Base-by-base conservation (phyloP, 495 filamentous ascomycete genomes). In the Xylaria longipes region DNA sequence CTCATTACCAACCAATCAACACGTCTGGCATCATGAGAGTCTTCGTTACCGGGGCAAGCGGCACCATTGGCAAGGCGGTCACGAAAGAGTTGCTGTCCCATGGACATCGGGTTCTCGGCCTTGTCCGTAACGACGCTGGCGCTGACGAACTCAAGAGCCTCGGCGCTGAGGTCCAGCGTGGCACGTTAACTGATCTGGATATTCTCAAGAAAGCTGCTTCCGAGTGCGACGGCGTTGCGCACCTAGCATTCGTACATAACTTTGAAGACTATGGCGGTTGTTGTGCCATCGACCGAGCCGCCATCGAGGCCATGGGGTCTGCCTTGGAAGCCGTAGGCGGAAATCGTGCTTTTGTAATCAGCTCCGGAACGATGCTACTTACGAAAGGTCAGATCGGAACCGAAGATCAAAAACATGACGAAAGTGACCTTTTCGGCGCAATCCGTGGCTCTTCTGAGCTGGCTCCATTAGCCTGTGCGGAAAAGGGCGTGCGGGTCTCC, bases 1-100 rank as follows among this genome's bases (percentile, higher is more conserved):
- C 5, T 31, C 22, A 20, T 45, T 29, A 2, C 12, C 1, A 3
- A 45, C n/a, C 20, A 45, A 17, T 8, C 15, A 29, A 63, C 2
- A 27, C 25, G 22, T 37, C 45, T 25, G 0, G 25, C 48, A 74
- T 56, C 48, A 82, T 84, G 75, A 75, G 69, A 54, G 80, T 86
- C 73, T 87, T 88, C 68, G 78, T 87, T 52, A 87, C 86, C 27
- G 84, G 85, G 52, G 80, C 83, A 9, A 79, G 82, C 50, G 85
- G 85, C 76, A 85, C 80, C 65, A 79, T 87, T 64, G 86, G 86
- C 73, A 65, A 72, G 35, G 80, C 80, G 8, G 78, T 86, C 15
- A 77, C 82, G 33, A 69, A 82, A 48, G 78, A 86, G 50, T 79
- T 86, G 45, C 75, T 87, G 46, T 41, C 67, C 6, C 68, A 73